Evolutionary conservation across 2,329 filamentous ascomycete genomes (phyloP), one percentile per base, ranked within the genome.

Genomic region (Coniochaeta hoffmannii): DNA sequence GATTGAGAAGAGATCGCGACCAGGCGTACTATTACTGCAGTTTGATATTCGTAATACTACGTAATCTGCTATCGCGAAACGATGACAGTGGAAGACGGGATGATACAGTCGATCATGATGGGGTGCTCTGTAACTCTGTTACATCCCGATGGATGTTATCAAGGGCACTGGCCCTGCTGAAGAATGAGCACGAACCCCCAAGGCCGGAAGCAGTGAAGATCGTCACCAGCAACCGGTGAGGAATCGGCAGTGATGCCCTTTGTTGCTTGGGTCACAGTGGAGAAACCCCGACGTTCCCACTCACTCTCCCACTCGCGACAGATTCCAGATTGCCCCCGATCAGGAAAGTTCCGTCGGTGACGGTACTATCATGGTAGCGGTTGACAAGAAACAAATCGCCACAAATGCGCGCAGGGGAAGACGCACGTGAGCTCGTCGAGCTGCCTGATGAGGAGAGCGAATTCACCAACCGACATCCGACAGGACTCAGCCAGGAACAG

Each of bases 71-170:
- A 8, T 44, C 19, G 2, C 12, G 17, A 15, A 10, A n/a, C 15
- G 11, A 44, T 26, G 38, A 26, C 38, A 44, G 12, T 17, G 17
- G 38, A 46, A 8, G 22, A 22, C 41, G 41, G 41, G 22, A 46
- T 46, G 41, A 28, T 15, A 46, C 41, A 46, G 41, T 46, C 41
- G 41, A 46, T 46, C 41, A 28, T 46, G 41, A 46, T 46, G 41
- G 26, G 26, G 24, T 46, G 41, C 41, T 46, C 36, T n/a, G n/a
- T n/a, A n/a, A 32, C 12, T 12, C 7, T 46, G 41, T 46, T 46
- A 46, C 41, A 46, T 46, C 41, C 22, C 41, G 41, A 24, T 6
- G 24, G 41, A 46, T 7, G 9, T 8, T 46, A 22, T 28, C 41
- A 24, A 28, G 41, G 41, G 41, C n/a, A n/a, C n/a, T n/a, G n/a